A percentile compares a stretch with the other conserved stretches of the same genome.
Conservation (phyloP, 345 rosid genomes). For the Microcos paniculata region DNA sequence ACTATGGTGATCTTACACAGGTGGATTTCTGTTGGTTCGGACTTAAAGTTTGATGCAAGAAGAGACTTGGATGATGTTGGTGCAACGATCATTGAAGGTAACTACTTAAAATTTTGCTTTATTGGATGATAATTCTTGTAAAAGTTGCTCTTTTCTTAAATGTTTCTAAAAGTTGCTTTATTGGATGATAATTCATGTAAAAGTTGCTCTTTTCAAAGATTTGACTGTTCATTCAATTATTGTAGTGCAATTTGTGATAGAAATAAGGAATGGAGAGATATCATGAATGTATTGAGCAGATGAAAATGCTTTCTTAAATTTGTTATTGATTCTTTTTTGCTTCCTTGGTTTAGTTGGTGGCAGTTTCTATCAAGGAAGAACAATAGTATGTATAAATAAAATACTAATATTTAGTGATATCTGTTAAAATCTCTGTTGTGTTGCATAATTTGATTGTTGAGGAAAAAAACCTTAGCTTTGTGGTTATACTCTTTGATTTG, state of each 20-base stretch:
- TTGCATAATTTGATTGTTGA: slow-evolving; percentile 11
- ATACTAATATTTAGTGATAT: neutral
- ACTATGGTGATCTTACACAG: slow-evolving; percentile 43
- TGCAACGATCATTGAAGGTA: slow-evolving; percentile 78
- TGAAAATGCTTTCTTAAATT: neutral
- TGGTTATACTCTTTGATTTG: neutral
- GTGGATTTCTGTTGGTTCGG: slow-evolving; percentile 99
- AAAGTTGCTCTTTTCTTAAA: neutral
- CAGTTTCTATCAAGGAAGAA: neutral
- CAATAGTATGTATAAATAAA: neutral
- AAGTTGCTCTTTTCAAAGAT: neutral
- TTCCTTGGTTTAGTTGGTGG: neutral
- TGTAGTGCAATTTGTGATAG: neutral
- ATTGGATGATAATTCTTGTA: neutral
- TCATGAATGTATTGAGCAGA: neutral
- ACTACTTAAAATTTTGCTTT: slow-evolving; percentile 12
- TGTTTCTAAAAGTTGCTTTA: neutral
- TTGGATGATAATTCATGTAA: neutral
- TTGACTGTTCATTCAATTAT: neutral
- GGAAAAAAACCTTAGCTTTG: slow-evolving; percentile 1
- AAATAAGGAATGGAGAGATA: slow-evolving; percentile 1
- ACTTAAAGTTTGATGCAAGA: slow-evolving; percentile 92
- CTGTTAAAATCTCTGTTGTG: neutral
- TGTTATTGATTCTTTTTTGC: neutral
- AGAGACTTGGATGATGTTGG: slow-evolving; percentile 98